A percentile compares a stretch with the other conserved stretches of the same genome.
Evolutionary conservation across 225 moss, liverwort and hornwort genomes (phyloP).

Genomic region (Lunularia cruciata): DNA sequence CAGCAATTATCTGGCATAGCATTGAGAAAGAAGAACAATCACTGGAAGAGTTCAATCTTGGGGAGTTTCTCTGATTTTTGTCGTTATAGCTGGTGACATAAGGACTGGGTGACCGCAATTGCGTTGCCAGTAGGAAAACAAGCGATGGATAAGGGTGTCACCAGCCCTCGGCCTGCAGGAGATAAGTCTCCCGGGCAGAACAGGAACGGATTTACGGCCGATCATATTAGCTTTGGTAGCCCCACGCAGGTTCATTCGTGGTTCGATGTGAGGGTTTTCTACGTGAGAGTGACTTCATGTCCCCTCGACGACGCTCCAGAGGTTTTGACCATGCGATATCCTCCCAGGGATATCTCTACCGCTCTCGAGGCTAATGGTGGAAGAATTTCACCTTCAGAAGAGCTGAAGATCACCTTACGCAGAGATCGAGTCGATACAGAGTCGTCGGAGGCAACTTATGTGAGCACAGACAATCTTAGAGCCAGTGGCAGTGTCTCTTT

Average conservation of each 20-base stretch:
- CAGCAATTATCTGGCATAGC: neutral
- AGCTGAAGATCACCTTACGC: constrained; percentile 39
- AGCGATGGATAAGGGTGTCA: constrained; percentile 27
- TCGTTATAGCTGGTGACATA: neutral
- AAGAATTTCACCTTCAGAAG: constrained; percentile 51
- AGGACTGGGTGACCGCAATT: neutral
- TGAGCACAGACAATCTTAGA: constrained; percentile 54
- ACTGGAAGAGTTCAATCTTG: neutral
- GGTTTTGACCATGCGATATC: constrained; percentile 45
- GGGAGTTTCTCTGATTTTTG: neutral
- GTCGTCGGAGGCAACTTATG: constrained; percentile 42
- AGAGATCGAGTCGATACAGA: constrained; percentile 41
- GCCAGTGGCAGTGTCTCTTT: constrained; percentile 42
- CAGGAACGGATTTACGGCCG: constrained; percentile 16
- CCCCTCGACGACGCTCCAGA: constrained; percentile 38
- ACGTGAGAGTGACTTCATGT: constrained; percentile 43
- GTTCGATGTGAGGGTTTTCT: constrained; percentile 58
- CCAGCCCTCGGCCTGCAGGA: constrained; percentile 17
- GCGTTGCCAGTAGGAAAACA: neutral
- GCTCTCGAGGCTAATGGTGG: constrained; percentile 56
- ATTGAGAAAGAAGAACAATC: constrained; percentile 4
- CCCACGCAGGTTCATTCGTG: constrained; percentile 20
- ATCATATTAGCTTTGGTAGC: constrained; percentile 21
- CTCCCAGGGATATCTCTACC: constrained; percentile 38
- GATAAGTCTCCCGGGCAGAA: constrained; percentile 21